Percentiles rank a stretch among this genome's conserved stretches.
phyloP scores from a whole-genome alignment of 768 basidiomycete genomes.

The Dioszegia crocea region DNA sequence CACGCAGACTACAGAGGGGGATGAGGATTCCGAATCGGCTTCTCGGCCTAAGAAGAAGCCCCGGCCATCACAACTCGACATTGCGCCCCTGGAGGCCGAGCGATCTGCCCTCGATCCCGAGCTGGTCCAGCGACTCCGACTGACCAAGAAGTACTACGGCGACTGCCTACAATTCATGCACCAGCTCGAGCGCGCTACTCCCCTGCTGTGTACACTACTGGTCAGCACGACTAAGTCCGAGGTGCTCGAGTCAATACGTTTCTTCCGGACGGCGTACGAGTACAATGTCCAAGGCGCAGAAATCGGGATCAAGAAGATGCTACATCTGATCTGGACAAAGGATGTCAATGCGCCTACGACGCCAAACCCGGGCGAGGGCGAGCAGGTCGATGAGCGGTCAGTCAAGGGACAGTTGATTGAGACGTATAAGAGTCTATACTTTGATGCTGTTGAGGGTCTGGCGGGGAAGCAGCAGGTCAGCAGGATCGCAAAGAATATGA shows the following conservation, averaged over 20 bases:
- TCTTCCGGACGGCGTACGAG: constrained; percentile 75
- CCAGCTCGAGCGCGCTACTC: constrained; percentile 64
- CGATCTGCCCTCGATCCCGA: constrained; percentile 67
- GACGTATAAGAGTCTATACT: constrained; percentile 80
- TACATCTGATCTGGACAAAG: constrained; percentile 95
- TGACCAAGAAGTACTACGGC: constrained; percentile 78
- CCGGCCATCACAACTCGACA: constrained; percentile 55
- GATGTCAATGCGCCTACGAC: constrained; percentile 61
- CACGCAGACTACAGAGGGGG: constrained; percentile 15
- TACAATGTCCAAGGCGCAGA: constrained; percentile 76
- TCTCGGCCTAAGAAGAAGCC: constrained; percentile 44
- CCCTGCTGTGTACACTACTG: constrained; percentile 68
- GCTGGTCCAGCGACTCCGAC: constrained; percentile 62
- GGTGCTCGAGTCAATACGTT: constrained; percentile 59
- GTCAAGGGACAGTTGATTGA: constrained; percentile 81
- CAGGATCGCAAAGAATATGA: constrained; percentile 92
- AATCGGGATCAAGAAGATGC: constrained; percentile 91
- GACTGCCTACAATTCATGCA: constrained; percentile 82
- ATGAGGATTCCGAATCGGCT: constrained; percentile 44
- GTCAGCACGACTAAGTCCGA: constrained; percentile 63
- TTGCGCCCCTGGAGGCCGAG: constrained; percentile 65
- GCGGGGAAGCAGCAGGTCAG: constrained; percentile 81
- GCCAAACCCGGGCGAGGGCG: constrained; percentile 30
- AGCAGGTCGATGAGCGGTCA: constrained; percentile 76
- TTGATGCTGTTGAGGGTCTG: constrained; percentile 71